Base-by-base conservation (phyloP, 2,329 filamentous ascomycete species). In the Zalaria obscura region DNA sequence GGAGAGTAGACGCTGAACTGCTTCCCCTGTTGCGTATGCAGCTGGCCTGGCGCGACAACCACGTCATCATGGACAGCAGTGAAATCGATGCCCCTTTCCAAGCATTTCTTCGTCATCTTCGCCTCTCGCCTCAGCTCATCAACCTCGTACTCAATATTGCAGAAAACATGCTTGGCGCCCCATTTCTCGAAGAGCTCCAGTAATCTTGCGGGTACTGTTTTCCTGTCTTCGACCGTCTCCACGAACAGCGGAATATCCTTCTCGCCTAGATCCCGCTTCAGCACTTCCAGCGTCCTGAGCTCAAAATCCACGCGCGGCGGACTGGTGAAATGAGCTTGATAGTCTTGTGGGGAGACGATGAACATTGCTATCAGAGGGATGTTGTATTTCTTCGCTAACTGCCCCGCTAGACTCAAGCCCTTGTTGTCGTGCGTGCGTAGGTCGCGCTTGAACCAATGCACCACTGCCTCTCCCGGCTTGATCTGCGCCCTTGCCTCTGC, bases 361-460 rank as follows among this genome's bases (percentile, higher is more conserved):
- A 87, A 94, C 37, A 94, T 60, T 42, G 76, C 75, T 32, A 94
- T 73, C 32, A 94, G 63, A 1, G 85, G 80, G 0, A 88, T 70
- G 0, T 73, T 72, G n/a, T 75, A 69, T 32, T 76, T 70, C 44
- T 75, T 77, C 1, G 86, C 84, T 38, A 71, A 69, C 43, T 76
- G 63, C 42, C 73, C 77, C 0, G 87, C 87, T 46, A 78, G 60
- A 29, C 73, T 70, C 25, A 94, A 60, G 0, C 75, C 75, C 5
- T 73, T 80, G 56, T 93, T 94, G 57, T 95, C 88, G 0, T 63
- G 59, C 2, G 73, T 68, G 3, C 87, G 73, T 39, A 93, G 62
- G 57, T 94, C 88, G 53, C 75, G 77, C 62, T 91, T 93, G 67
- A 89, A 94, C 87, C 87, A 94, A 61, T 93, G 84, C 0, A 93